Percentiles rank a stretch among this genome's conserved stretches.
phyloP scores from a whole-genome alignment of 2,329 filamentous ascomycete genomes.

The Colletotrichum destructivum region DNA sequence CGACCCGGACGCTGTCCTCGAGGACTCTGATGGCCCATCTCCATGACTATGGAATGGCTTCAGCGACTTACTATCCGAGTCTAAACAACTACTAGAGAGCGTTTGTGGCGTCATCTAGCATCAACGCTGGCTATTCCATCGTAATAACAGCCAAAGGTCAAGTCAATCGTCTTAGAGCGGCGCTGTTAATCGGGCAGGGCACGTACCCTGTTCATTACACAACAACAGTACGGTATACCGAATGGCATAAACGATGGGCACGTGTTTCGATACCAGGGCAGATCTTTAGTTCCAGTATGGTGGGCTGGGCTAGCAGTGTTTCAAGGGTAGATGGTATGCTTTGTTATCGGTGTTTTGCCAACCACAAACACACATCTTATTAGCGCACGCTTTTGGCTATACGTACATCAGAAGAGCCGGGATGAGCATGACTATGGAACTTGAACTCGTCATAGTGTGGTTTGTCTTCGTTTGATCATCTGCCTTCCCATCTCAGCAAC shows the following conservation, averaged over 20 bases:
- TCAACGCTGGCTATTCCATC: not conserved
- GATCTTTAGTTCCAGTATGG: not conserved
- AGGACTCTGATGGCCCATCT: constrained; percentile 52
- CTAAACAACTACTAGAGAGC: not conserved
- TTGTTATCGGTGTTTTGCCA: not conserved
- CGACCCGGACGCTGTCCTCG: constrained; percentile 57
- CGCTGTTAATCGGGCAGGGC: not conserved
- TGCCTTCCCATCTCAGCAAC: not conserved
- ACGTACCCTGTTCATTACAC: not conserved
- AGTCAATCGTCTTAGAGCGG: not conserved
- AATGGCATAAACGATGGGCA: not conserved
- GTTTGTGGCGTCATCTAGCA: constrained; percentile 6
- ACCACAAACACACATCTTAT: not conserved
- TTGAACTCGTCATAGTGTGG: not conserved
- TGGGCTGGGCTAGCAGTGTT: constrained; percentile 18
- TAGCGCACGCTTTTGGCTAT: not conserved
- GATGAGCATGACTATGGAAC: not conserved
- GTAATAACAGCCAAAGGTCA: not conserved
- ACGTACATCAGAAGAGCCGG: not conserved
- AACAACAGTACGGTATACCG: not conserved
- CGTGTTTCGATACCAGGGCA: not conserved
- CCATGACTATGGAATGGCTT: constrained; percentile 14
- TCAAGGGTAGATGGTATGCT: not conserved
- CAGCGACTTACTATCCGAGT: not conserved
- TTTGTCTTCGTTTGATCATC: too few relatives aligned